phyloP scores from a whole-genome alignment of 164 flowering plant species.

The Euptelea pleiosperma region DNA sequence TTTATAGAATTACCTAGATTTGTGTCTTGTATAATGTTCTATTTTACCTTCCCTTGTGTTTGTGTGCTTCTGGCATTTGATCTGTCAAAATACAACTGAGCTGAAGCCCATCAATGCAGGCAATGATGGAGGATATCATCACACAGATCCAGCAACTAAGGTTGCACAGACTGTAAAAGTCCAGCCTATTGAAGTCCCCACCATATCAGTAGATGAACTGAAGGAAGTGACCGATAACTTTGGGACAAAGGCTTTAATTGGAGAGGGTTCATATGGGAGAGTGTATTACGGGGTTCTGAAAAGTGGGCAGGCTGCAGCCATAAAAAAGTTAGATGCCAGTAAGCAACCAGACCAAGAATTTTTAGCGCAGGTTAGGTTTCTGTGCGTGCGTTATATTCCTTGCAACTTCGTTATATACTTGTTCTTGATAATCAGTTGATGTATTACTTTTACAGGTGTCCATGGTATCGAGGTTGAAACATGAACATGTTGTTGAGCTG shows the following conservation, averaged over 20 bases:
- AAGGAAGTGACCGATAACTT: conserved; percentile 74
- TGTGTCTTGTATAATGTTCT: background rate
- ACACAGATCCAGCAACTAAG: conserved; percentile 51
- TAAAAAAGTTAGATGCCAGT: conserved; percentile 80
- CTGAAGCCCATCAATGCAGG: conserved; percentile 35
- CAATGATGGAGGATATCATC: conserved; percentile 45
- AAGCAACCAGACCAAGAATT: conserved; percentile 89
- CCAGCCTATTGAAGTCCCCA: conserved; percentile 72
- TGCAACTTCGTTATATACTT: background rate
- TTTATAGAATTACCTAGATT: background rate
- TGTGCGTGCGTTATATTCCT: background rate
- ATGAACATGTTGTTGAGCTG: conserved; percentile 72
- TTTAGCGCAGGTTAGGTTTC: conserved; percentile 59
- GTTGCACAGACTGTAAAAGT: conserved; percentile 51
- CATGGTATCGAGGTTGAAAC: conserved; percentile 80
- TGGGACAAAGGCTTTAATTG: conserved; percentile 62
- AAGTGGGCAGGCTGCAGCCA: conserved; percentile 64
- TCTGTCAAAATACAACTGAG: conserved; percentile 7
- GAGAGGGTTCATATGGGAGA: conserved; percentile 91
- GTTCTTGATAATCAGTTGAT: background rate
- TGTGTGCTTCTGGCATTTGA: background rate
- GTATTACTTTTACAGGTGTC: conserved; percentile 52
- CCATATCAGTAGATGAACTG: conserved; percentile 58
- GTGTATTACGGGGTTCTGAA: conserved; percentile 70
- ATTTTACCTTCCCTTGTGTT: background rate